Percentiles rank a stretch among this genome's conserved stretches.
Evolutionary conservation across 1,139 yeast species (phyloP).

Genomic region (Hyphopichia fennica): DNA sequence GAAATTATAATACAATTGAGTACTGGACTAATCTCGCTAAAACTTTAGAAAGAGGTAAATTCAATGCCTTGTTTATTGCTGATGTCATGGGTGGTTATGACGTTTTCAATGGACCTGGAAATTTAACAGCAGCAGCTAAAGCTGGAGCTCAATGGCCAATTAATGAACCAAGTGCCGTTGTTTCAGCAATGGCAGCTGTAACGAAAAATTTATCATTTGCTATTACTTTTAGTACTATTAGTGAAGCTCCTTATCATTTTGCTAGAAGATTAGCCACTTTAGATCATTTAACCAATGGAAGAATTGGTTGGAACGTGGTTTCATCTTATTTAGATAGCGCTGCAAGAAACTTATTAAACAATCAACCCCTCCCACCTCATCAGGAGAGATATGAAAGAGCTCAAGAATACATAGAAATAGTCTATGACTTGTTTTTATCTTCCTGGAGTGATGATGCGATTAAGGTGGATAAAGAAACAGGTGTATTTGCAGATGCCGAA

Average conservation of each 20-base stretch:
- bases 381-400: conserved; percentile 42
- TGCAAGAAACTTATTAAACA: conserved; percentile 36
- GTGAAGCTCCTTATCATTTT: conserved; percentile 46
- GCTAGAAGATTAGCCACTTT: conserved; percentile 44
- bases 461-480: conserved; percentile 28
- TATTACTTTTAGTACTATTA: conserved; percentile 43
- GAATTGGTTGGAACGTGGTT: conserved; percentile 48
- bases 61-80: conserved; percentile 46
- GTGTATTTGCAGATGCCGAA: conserved; percentile 39
- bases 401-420: conserved; percentile 41
- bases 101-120: conserved; percentile 40
- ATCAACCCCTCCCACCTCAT: conserved; percentile 36
- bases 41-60: conserved; percentile 44
- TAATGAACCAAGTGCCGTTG: conserved; percentile 42
- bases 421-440: conserved; percentile 38
- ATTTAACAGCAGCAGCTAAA: conserved; percentile 34
- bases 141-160: conserved; percentile 46
- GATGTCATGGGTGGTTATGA: conserved; percentile 48
- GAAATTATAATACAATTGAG: conserved; percentile 36
- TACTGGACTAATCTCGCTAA: conserved; percentile 49
- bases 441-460: conserved; percentile 51
- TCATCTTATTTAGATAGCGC: conserved; percentile 43
- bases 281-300: conserved; percentile 43
- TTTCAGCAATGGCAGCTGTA: conserved; percentile 42
- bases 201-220: conserved; percentile 42